Base-by-base conservation (phyloP, 768 basidiomycete species). In the Tylopilus subfusipes region DNA sequence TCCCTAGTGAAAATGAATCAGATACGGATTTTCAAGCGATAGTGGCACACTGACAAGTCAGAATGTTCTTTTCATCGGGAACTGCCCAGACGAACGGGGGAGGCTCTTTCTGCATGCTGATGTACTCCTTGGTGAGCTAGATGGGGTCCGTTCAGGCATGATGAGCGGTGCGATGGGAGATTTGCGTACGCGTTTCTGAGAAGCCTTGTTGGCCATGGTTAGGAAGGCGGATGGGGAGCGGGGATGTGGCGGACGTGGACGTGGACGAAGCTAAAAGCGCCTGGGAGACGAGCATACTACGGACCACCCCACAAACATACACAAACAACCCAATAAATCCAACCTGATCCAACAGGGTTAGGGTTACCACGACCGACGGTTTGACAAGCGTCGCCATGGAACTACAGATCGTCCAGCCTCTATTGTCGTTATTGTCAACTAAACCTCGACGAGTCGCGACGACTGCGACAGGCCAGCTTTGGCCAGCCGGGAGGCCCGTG, bases 51-150 rank as follows among this genome's bases (percentile, higher is more conserved):
- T 73, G 69, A 97, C 94, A 98, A 52, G 83, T 93, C 48, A 98
- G 72, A 63, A 98, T 95, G 71, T 98, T 96, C 85, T 94, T 94
- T 81, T 98, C 96, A 64, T 97, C 94, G 14, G 96, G 96, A 29
- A 81, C 81, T 36, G 96, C 95, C 88, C 90, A 95, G 21, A 98
- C 86, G 72, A 94, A 98, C 56, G 96, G 96, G 1, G 96, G 96
- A 14, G 96, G 93, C 56, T 90, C 86, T 66, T 76, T 88, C 74
- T 96, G 93, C 90, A 98, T 96, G 46, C 82, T 76, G 63, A 90
- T 82, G 73, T 88, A 94, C 77, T 98, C 95, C 73, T 96, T 93
- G 33, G 78, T 76, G 57, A 92, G 82, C 89, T 91, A 68, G 45
- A 59, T 40, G 42, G 49, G 27, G 42, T 46, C n/a, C 14, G 25